Percentiles rank a stretch among this genome's conserved stretches.
phyloP scores from a whole-genome alignment of 108 stramenopile species.

The Parietichytrium sp. region DNA sequence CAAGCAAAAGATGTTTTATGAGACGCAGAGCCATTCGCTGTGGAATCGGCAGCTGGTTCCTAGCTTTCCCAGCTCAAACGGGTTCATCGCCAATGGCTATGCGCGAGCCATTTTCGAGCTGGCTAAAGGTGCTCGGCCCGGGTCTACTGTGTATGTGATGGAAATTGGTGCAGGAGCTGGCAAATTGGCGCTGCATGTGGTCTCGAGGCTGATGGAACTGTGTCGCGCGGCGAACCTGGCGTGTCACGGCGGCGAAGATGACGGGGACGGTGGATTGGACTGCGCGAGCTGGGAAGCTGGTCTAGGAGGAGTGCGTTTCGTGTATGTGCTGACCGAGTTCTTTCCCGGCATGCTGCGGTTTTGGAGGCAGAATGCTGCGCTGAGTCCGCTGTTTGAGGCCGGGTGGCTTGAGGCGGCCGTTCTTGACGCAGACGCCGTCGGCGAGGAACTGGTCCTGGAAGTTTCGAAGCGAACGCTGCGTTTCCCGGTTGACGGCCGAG shows the following conservation, averaged over 20 bases:
- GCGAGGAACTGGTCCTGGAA: neutral
- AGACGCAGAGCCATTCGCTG: neutral
- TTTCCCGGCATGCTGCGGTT: neutral
- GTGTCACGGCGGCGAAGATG: too few species aligned
- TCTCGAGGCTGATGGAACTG: neutral
- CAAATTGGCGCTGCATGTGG: constrained; percentile 4
- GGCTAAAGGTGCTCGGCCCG: neutral
- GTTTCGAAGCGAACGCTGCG: neutral
- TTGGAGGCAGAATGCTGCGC: neutral
- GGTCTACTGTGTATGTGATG: neutral
- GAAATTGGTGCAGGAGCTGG: constrained; percentile 29
- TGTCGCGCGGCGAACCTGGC: too few species aligned
- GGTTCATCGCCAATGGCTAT: neutral
- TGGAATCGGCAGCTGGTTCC: constrained; percentile 1
- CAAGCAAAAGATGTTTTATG: neutral
- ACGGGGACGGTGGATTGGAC: too few species aligned
- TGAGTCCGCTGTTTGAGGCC: neutral
- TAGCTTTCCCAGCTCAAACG: constrained; percentile 3
- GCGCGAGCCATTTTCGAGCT: constrained; percentile 32
- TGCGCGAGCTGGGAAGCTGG: neutral
- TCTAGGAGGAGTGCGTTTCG: neutral
- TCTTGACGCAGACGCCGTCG: neutral
- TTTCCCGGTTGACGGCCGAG: neutral
- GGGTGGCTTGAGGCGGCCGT: neutral
- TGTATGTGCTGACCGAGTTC: constrained; percentile 32